Base-by-base conservation (phyloP, 306 rosid genomes). In the Sicyos edulis region DNA sequence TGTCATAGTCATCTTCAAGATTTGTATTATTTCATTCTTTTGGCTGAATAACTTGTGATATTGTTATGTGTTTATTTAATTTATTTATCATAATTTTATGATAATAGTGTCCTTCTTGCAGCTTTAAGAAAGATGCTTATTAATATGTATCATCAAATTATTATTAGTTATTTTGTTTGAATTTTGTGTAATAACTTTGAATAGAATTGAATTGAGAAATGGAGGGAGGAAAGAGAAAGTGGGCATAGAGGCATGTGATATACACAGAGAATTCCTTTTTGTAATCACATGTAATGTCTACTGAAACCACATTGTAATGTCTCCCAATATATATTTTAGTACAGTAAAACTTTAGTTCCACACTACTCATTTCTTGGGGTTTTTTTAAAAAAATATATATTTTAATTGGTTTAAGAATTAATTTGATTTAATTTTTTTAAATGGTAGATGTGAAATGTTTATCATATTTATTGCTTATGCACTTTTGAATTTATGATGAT, bases 261-360 rank as follows among this genome's bases (percentile, higher is more conserved):
- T 42, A 42, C 44, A 69, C 73, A 69, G 47, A 69, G 15, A 14
- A 47, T 50, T 47, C 55, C 58, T 49, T 69, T 32, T 50, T 50
- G 40, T 49, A 24, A 69, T 69, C 73, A 69, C 73, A 51, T 69
- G 73, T 49, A 51, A 69, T 69, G 73, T 51, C 73, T 69, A 69
- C 22, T 69, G 40, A 45, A 50, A 26, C 73, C 73, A 69, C 73
- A 69, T 14, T 69, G 4, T 26, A 69, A 24, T 69, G 73, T 69
- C 73, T 49, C 73, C 73, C 10, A 45, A 50, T 4, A 20, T 55
- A 13, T 56, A 17, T 57, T 40, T 40, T 40, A 40, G 45, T 8
- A 40, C 45, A 32, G 37, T 32, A 32, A 32, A 40, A 40, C 45
- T 40, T 40, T 40, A 40, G 10, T 6, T 8, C 45, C 8, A 40